These are phyloP conservation scores for Ogataea pignaliae DNA, from an alignment of 805 yeast species.

Conservation along the genomic window DNA sequence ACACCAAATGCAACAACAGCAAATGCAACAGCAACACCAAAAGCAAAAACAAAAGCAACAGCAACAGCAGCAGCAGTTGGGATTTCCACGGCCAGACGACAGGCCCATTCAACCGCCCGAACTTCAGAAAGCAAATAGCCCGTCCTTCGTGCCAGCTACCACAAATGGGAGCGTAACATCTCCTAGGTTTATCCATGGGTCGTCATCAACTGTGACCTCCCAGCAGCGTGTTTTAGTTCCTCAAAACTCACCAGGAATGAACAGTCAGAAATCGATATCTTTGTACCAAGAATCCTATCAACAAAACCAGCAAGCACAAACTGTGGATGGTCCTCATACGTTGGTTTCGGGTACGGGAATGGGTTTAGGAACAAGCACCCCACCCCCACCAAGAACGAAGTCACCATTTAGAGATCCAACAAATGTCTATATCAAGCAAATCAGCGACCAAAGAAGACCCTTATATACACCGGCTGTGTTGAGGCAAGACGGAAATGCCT, in stretches of 20 bases:
- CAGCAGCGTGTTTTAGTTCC: constrained; percentile 1
- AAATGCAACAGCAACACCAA: not conserved
- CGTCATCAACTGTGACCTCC: constrained; percentile 20
- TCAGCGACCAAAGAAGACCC: constrained; percentile 79
- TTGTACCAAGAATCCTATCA: constrained; percentile 8
- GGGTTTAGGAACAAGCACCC: constrained; percentile 1
- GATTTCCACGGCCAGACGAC: no score
- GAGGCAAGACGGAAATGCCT: constrained; percentile 31
- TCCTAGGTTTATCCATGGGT: not conserved
- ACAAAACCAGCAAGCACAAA: not conserved
- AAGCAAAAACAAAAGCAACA: not conserved
- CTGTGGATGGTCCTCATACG: not conserved
- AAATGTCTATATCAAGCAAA: constrained; percentile 52
- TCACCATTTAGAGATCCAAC: constrained; percentile 29
- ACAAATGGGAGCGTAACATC: constrained; percentile 1
- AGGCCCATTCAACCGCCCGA: no score
- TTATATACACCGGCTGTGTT: constrained; percentile 88
- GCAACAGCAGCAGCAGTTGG: no score
- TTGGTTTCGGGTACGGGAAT: constrained; percentile 1
- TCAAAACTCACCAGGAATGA: constrained; percentile 15
- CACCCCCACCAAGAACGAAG: constrained; percentile 20
- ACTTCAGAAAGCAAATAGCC: no score
- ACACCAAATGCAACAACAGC: not conserved
- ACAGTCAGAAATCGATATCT: constrained; percentile 6
- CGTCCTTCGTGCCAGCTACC: no score